phyloP scores from a whole-genome alignment of 2,329 filamentous ascomycete genomes.

The Microcyclospora tardicrescens region DNA sequence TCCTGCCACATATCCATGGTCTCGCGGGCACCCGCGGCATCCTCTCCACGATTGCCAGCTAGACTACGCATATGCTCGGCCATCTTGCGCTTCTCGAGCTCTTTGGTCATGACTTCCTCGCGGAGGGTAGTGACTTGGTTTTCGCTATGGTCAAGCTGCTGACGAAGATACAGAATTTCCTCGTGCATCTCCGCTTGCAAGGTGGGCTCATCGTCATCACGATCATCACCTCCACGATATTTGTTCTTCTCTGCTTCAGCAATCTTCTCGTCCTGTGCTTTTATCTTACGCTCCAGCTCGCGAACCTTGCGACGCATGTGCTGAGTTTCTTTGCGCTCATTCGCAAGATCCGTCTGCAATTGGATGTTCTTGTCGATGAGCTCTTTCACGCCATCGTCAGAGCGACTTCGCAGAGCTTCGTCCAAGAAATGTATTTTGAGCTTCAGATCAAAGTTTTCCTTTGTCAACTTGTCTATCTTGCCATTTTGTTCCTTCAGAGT shows the following conservation, averaged over 20 bases:
- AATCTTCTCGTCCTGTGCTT: slow-evolving; percentile 42
- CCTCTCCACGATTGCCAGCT: slow-evolving; percentile 21
- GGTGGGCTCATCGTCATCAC: slow-evolving; percentile 20
- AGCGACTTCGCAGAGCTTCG: slow-evolving; percentile 81
- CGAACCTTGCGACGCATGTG: slow-evolving; percentile 66
- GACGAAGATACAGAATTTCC: slow-evolving; percentile 71
- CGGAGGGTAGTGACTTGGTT: slow-evolving; percentile 71
- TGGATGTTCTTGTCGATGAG: slow-evolving; percentile 98
- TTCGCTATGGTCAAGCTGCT: slow-evolving; percentile 73
- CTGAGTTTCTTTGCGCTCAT: slow-evolving; percentile 84
- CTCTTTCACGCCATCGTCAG: slow-evolving; percentile 91
- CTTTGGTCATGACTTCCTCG: slow-evolving; percentile 63
- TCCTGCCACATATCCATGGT: slow-evolving; percentile 84
- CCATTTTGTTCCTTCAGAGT: slow-evolving; percentile 96
- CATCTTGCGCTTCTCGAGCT: slow-evolving; percentile 76
- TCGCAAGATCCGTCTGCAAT: slow-evolving; percentile 77
- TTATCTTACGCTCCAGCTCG: slow-evolving; percentile 70
- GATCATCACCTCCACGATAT: slow-evolving; percentile 26
- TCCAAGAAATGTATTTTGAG: slow-evolving; percentile 96
- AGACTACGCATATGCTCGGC: slow-evolving; percentile 64
- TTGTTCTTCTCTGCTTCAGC: slow-evolving; percentile 31
- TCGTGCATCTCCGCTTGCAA: slow-evolving; percentile 59
- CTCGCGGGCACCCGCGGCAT: slow-evolving; percentile 20
- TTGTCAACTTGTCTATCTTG: slow-evolving; percentile 89
- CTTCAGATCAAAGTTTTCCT: slow-evolving; percentile 96